Evolutionary conservation across 2,329 filamentous ascomycete species (phyloP), one percentile per base, ranked within the genome.

Genomic region (Colletotrichum siamense): DNA sequence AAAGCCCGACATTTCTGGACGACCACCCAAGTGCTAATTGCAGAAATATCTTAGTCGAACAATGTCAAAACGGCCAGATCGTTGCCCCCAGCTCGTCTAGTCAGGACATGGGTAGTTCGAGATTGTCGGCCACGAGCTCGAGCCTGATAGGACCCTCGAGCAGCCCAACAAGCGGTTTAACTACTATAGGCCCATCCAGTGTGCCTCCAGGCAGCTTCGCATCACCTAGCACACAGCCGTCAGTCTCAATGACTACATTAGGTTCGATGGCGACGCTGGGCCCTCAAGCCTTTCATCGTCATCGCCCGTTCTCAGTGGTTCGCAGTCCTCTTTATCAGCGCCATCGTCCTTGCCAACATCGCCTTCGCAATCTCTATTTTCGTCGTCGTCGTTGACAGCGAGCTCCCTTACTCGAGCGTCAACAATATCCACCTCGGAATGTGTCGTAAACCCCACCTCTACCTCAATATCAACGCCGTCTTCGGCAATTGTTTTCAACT

Each of bases 281-380:
- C 26, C 55, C 22, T 59, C 26, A 10, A 59, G 55, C 22, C 15
- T 57, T 57, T 26, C 52, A 28, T 57, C 22, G 12, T 26, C 22
- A 1, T 57, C 52, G 22, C 4, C 22, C 4, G 7, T 26, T 57
- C 52, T 4, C 10, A 26, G 12, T 5, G 22, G 6, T 26, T 57
- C 22, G 52, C 22, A 9, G 22, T 16, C 22, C 0, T 57, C 52
- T 26, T 57, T 16, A 5, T 26, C 52, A 0, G 3, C 39, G 39
- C 5, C 18, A 2, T 1, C 9, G 0, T n/a, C 5, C 9, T n/a
- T n/a, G 18, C 0, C 39, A 12, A 49, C 39, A 12, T 49, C 39
- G 0, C 18, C 18, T n/a, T 44, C 18, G 1, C 16, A 0, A 10
- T n/a, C 39, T 44, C 39, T 44, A 44, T n/a, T 10, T 10, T 57